Evolutionary conservation across 23 red algal genomes (phyloP), one percentile per base, ranked within the genome.

Genomic region (Gracilariopsis chorda): DNA sequence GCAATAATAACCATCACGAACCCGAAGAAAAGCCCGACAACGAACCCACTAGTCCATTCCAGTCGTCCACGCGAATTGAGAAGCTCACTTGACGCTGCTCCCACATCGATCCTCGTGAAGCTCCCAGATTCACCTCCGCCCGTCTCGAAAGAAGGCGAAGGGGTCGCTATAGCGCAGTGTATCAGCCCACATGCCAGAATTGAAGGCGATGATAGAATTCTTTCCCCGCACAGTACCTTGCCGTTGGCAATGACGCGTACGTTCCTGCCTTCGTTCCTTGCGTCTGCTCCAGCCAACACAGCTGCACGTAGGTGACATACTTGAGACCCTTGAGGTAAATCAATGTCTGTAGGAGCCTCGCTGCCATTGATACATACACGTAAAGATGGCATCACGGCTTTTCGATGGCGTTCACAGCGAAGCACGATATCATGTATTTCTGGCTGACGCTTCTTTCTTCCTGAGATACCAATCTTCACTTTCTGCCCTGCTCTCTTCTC

Each of bases 1-100:
- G 65, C 41, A 4, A 89, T 51, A 21, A 89, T 76, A 36, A 89
- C 13, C 85, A 89, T 89, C 43, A 89, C 78, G 44, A 89, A 65
- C 19, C 85, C 85, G 14, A 89, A 78, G 5, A 89, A 40, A 56
- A 69, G 61, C 8, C 85, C 85, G 20, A 77, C 25, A 12, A 77
- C 21, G 35, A 89, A 89, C 39, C 85, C 85, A 13, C 65, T 30
- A 33, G 61, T 73, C 40, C 70, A 89, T 23, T 89, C 85, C 39
- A 46, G 20, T n/a, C 67, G 23, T 8, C 67, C 17, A 23, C 67
- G 67, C 40, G 39, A 20, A 0, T 36, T 45, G 16, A 20, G 37
- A 11, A 24, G 11, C 28, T 73, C 40, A 6, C 47, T n/a, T 46
- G 67, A 46, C 13, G 67, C 28, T 36, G 9, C 47, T 3, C 32